These are phyloP conservation scores for Neurospora sp. DNA, from an alignment of 495 filamentous ascomycete species.

Conservation along the genomic window DNA sequence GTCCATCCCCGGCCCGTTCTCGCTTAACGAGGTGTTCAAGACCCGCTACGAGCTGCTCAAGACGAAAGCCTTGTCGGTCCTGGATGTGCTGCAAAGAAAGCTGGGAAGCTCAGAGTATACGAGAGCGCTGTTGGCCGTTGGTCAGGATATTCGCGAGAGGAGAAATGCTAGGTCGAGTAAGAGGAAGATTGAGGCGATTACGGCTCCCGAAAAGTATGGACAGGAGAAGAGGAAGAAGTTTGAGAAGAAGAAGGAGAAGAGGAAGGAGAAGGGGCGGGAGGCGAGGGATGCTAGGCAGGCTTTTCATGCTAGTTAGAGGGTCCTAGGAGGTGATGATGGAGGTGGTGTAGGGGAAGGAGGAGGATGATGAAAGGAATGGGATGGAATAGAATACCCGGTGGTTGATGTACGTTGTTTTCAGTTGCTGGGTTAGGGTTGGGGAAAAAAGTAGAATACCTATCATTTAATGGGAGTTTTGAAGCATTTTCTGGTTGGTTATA, in stretches of 20 bases:
- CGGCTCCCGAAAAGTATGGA: slow-evolving; percentile 66
- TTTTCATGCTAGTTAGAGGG: background rate
- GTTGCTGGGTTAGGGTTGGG: background rate
- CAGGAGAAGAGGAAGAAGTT: slow-evolving; percentile 75
- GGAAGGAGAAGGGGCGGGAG: slow-evolving; percentile 64
- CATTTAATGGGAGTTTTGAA: background rate
- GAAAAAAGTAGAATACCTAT: background rate
- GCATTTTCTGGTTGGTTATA: background rate
- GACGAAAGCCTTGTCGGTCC: slow-evolving; percentile 57
- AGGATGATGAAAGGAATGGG: background rate
- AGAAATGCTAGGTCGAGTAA: slow-evolving; percentile 67
- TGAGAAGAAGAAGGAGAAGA: slow-evolving; percentile 72
- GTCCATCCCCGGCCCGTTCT: slow-evolving; percentile 57
- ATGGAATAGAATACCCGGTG: background rate
- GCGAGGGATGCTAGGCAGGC: slow-evolving; percentile 53
- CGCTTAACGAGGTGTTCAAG: slow-evolving; percentile 55
- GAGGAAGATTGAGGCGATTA: slow-evolving; percentile 75
- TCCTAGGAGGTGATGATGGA: background rate
- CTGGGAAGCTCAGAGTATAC: slow-evolving; percentile 75
- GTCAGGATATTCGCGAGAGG: slow-evolving; percentile 55
- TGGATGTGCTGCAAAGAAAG: slow-evolving; percentile 69
- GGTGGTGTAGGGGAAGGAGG: background rate
- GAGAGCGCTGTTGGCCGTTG: slow-evolving; percentile 53
- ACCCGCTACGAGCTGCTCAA: slow-evolving; percentile 56
- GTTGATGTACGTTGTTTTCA: background rate